phyloP scores from a whole-genome alignment of 1,284 basidiomycete genomes.

The Malassezia nana region DNA sequence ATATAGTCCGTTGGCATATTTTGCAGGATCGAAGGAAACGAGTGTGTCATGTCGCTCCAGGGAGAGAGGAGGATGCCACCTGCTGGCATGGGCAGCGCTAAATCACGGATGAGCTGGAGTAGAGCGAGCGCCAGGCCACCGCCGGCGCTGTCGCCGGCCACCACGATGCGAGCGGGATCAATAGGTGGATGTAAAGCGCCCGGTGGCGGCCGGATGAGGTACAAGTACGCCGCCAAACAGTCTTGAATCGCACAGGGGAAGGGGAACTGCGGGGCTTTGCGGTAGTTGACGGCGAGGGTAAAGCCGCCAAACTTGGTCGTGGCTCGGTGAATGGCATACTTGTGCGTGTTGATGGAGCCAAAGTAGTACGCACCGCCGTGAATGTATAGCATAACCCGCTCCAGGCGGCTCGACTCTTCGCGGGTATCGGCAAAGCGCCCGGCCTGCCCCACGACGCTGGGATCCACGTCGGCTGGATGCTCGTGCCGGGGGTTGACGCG shows the following conservation, averaged over 20 bases:
- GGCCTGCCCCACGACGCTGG: background rate
- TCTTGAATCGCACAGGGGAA: conserved; percentile 92
- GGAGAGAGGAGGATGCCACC: conserved; percentile 42
- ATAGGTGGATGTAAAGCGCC: conserved; percentile 59
- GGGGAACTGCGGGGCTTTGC: conserved; percentile 53
- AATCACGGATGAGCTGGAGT: conserved; percentile 82
- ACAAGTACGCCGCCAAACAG: conserved; percentile 69
- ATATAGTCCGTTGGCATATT: conserved; percentile 71
- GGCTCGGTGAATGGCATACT: conserved; percentile 49
- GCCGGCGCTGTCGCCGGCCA: conserved; percentile 84
- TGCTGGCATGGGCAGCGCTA: conserved; percentile 68
- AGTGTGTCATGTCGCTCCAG: conserved; percentile 89
- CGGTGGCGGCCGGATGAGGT: conserved; percentile 62
- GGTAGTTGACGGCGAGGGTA: conserved; percentile 49
- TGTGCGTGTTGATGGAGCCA: conserved; percentile 53
- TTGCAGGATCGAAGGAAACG: conserved; percentile 73
- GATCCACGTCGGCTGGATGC: conserved; percentile 22
- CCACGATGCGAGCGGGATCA: conserved; percentile 67
- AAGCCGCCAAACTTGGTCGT: conserved; percentile 50
- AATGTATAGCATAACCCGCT: conserved; percentile 42
- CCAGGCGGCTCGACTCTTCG: conserved; percentile 39
- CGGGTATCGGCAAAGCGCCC: conserved; percentile 13
- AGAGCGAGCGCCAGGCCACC: conserved; percentile 76
- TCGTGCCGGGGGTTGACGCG: conserved; percentile 48
- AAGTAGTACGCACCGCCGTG: conserved; percentile 51